Evolutionary conservation across 345 rosid species (phyloP).

Genomic region (Cochlearia excelsa): DNA sequence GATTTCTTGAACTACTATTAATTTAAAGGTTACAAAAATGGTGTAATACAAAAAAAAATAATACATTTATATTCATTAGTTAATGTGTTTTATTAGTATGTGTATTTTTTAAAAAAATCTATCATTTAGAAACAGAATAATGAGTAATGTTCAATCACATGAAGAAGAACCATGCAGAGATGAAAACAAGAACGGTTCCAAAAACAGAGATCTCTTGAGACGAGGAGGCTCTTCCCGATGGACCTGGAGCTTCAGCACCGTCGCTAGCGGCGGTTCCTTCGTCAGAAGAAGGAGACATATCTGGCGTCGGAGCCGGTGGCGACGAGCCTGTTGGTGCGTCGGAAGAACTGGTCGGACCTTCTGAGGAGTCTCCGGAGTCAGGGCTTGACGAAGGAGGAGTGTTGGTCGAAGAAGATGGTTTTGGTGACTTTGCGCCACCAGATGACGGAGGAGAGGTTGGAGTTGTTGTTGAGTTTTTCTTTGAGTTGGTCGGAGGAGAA

Average conservation of each 20-base stretch:
- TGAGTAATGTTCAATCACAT: conserved; percentile 17
- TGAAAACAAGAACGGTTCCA: conserved; percentile 15
- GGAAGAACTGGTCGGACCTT: conserved; percentile 30
- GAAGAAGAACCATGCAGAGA: conserved; percentile 33
- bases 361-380: conserved; percentile 29
- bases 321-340: conserved; percentile 31
- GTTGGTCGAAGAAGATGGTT: conserved; percentile 3
- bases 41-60: no score
- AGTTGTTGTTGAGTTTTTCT: conserved; percentile 21
- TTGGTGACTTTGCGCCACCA: conserved; percentile 14
- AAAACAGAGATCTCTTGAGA: conserved; percentile 16
- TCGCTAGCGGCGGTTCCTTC: conserved; percentile 21
- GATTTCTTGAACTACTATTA: no score
- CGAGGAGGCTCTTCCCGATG: conserved; percentile 22
- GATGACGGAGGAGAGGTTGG: conserved; percentile 30
- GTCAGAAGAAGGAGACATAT: conserved; percentile 28
- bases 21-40: no score
- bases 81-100: no score
- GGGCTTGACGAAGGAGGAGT: conserved; percentile 34
- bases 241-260: conserved; percentile 21
- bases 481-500: conserved; percentile 20
- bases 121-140: no score
- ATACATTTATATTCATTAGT: no score
- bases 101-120: no score
- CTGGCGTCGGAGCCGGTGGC: conserved; percentile 36